Evolutionary conservation across 306 rosid species (phyloP).

Genomic region (Gastrolobium villosum): DNA sequence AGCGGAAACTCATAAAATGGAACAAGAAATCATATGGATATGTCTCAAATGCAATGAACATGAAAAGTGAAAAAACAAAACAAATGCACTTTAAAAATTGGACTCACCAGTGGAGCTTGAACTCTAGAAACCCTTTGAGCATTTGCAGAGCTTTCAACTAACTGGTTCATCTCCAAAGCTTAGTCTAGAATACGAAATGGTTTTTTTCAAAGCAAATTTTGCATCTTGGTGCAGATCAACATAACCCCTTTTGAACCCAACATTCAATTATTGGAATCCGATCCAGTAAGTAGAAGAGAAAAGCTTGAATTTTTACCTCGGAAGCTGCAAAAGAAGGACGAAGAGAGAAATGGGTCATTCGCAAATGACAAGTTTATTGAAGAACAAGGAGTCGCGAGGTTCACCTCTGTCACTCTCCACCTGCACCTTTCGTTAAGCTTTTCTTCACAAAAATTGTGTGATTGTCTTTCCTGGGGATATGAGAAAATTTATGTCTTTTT

Average conservation of each 20-base stretch:
- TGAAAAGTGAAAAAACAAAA: neutral
- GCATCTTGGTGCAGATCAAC: constrained; percentile 68
- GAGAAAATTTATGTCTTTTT: constrained; percentile 33
- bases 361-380: constrained; percentile 37
- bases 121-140: constrained; percentile 79
- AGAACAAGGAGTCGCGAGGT: constrained; percentile 47
- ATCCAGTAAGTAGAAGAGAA: constrained; percentile 51
- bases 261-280: constrained; percentile 57
- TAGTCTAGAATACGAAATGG: constrained; percentile 50
- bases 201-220: constrained; percentile 53
- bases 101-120: constrained; percentile 96
- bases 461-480: constrained; percentile 50
- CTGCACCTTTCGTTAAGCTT: constrained; percentile 48
- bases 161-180: constrained; percentile 71
- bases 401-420: constrained; percentile 43
- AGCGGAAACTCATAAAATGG: constrained; percentile 4
- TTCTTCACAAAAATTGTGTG: constrained; percentile 60
- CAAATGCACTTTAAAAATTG: constrained; percentile 30
- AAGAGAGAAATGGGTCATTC: constrained; percentile 48
- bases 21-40: constrained; percentile 17
- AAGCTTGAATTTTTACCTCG: constrained; percentile 47
- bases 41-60: constrained; percentile 22
- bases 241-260: constrained; percentile 46
- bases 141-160: constrained; percentile 71
- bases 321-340: constrained; percentile 55